A percentile compares a stretch with the other conserved stretches of the same genome.
phyloP scores from a whole-genome alignment of 2,329 filamentous ascomycete species.

The Acephala macrosclerotiorum region DNA sequence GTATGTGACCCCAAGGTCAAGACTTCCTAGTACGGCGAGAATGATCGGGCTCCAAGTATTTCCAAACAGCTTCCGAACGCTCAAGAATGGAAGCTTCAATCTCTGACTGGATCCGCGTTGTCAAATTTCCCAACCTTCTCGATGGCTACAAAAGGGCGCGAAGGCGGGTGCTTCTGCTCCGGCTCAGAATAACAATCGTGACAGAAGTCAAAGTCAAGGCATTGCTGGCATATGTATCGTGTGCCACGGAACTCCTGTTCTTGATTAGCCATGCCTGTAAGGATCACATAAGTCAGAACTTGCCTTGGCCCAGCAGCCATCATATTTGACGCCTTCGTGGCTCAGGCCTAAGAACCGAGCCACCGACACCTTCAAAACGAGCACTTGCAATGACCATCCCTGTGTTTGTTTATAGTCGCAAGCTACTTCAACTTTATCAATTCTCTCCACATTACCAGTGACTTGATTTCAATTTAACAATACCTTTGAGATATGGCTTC shows the following conservation, averaged over 20 bases:
- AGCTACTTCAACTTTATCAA: conserved; percentile 16
- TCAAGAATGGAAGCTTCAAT: too few relatives aligned
- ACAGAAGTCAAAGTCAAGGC: background rate
- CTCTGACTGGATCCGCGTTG: background rate
- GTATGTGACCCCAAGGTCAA: too few relatives aligned
- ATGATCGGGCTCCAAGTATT: too few relatives aligned
- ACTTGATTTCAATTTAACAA: conserved; percentile 9
- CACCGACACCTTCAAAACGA: conserved; percentile 10
- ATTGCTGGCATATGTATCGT: background rate
- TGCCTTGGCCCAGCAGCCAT: background rate
- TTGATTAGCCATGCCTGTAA: background rate
- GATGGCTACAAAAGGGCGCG: background rate
- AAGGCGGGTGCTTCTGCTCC: background rate
- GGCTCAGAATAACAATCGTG: background rate
- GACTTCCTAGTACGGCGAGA: too few relatives aligned
- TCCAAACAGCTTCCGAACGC: too few relatives aligned
- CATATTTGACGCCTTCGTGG: background rate
- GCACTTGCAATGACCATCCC: background rate
- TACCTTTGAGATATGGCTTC: conserved; percentile 21
- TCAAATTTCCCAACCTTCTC: background rate
- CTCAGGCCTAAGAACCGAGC: background rate
- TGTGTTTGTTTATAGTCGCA: too few relatives aligned
- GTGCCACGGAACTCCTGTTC: background rate
- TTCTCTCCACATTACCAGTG: conserved; percentile 4
- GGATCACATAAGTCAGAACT: background rate